phyloP scores from a whole-genome alignment of 2,329 filamentous ascomycete species.

The Diaporthe caulivora region DNA sequence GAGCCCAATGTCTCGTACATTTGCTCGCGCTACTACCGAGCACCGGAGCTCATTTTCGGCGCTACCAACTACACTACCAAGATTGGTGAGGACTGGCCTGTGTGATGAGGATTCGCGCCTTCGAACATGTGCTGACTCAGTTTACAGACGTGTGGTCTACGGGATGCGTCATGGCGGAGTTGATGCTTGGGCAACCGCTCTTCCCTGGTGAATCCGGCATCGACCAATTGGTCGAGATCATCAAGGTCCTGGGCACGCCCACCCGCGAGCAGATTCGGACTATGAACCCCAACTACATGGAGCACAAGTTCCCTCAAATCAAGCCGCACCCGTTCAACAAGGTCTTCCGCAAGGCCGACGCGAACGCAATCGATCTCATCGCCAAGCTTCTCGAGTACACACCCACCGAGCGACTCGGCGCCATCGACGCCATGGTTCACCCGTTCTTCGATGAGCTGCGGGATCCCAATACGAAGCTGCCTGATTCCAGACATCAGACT shows the following conservation, averaged over 20 bases:
- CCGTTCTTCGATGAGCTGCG: conserved; percentile 98
- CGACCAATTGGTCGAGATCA: conserved; percentile 98
- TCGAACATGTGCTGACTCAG: conserved; percentile 2
- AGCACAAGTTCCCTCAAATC: conserved; percentile 99
- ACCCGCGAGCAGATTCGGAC: conserved; percentile 98
- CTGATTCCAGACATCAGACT: conserved; percentile 91
- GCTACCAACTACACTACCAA: conserved; percentile 99
- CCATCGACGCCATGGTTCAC: conserved; percentile 97
- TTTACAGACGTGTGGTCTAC: conserved; percentile 97
- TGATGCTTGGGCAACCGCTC: conserved; percentile 97
- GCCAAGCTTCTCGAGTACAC: conserved; percentile 96
- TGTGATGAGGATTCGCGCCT: background rate
- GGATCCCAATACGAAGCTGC: conserved; percentile 89
- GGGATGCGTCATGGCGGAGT: conserved; percentile 98
- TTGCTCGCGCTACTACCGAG: conserved; percentile 98
- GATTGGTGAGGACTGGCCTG: conserved; percentile 80
- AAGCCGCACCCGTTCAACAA: conserved; percentile 99
- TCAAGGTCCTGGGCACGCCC: conserved; percentile 97
- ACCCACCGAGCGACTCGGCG: conserved; percentile 91
- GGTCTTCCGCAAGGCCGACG: conserved; percentile 97
- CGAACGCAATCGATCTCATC: conserved; percentile 94
- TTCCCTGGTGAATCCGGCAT: conserved; percentile 99
- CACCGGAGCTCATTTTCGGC: conserved; percentile 97
- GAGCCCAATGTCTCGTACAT: conserved; percentile 99
- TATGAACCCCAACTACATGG: conserved; percentile 99